Base-by-base conservation (phyloP, 306 rosid species). In the Adenanthera pavonina region DNA sequence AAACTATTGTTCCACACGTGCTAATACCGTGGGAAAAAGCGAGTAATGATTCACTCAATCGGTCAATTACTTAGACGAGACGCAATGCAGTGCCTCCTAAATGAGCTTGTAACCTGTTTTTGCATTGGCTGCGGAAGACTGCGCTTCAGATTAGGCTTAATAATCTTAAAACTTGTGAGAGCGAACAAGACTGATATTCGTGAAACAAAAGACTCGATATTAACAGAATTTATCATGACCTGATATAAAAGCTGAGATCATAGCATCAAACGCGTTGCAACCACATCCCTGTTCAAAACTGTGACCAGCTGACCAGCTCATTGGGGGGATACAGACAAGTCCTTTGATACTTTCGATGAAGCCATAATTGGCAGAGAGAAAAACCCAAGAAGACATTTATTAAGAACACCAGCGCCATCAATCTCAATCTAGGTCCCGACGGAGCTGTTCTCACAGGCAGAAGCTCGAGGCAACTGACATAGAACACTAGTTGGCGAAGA, bases 401-500 rank as follows among this genome's bases (percentile, higher is more conserved):
- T 25, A 40, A 33, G 41, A 12, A 34, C 12, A 59, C 36, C 30
- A 52, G 72, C 14, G 48, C 0, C 35, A 25, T 25, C 30, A 25
- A 25, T 25, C 35, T 41, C 68, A 81, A 56, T 47, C 86, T 65
- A 91, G 36, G 92, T 77, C 80, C 87, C 81, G 53, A 88, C 82
- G 44, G 83, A 86, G 91, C 87, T 87, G 44, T 91, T 81, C 85
- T 88, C 84, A 7, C 90, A 84, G 66, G 53, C 89, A 30, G 91
- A 72, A 49, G 75, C 61, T 46, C 91, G 93, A 34, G 89, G 87
- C 88, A 90, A 71, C 81, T 87, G 93, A 86, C 89, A 95, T 30
- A 95, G 56, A 51, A 90, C 95, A 66, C 96, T 89, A 1, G 93
- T 89, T 0, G 97, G 98, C 7, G 93, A 90, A 3, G 95, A 88